Evolutionary conservation across 305 asterid genomes (phyloP), one percentile per base, ranked within the genome.

Genomic region (Stenogyne calaminthoides): DNA sequence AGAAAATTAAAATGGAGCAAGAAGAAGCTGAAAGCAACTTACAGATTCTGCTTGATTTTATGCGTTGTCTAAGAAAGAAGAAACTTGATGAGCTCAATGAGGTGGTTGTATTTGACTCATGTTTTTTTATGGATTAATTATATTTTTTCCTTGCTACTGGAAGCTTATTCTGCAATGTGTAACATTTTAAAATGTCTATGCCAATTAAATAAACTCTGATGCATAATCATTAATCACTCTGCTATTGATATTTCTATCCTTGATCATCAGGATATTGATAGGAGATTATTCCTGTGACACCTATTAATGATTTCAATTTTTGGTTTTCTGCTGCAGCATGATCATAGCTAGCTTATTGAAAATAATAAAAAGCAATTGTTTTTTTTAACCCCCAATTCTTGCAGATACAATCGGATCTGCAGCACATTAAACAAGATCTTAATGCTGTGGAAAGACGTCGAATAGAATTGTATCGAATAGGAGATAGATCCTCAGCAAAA

Each of bases 1-100:
- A 84, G 88, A 94, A 90, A 90, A 87, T 83, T 72, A 92, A 92
- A 77, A 83, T 92, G 96, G 99, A 92, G 88, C 97, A 86, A 77
- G 95, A 91, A 84, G 97, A 92, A 84, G 90, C 96, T 75, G 99
- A 91, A 83, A 79, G 92, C 67, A 90, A 94, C 80, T 78, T 94
- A 67, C 91, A 82, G 83, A 85, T 86, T 81, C 80, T 92, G 85
- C 86, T 84, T 11, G 96, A 92, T 51, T 94, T 94, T 79, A 85
- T 94, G 87, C 84, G 74, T 9, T 76, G 88, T 77, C 77, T 94
- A 82, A 89, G 81, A 84, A 90, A 83, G 85, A 90, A 86, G 83
- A 91, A 92, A 79, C 78, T 84, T 71, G 93, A 92, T 34, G 99
- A 91, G 81, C 93, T 92, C 70, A 87, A 84, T 70, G 97, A 94